Evolutionary conservation across 371 early-diverging fungal genomes (phyloP), one percentile per base, ranked within the genome.

Genomic region (Syncephalastrum contaminatum): DNA sequence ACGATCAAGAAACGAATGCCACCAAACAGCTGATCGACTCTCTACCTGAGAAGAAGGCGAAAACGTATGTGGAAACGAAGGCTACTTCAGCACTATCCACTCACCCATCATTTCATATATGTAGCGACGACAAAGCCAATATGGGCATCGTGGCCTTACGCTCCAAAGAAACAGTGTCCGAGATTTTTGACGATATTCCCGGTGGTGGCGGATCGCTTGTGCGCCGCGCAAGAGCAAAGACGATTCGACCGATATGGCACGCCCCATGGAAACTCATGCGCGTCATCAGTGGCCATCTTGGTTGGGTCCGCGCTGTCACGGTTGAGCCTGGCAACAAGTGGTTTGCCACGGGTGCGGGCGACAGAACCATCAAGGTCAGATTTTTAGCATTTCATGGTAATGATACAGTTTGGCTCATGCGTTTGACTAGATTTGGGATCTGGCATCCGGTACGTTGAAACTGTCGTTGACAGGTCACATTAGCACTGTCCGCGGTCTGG

Each of bases 181-280:
- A 81, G 48, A 64, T 80, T 51, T 77, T 80, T 51, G 56, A 54
- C 27, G 72, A 69, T 40, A 67, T 61, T n/a, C 63, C 67, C 39
- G 68, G 64, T 8, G 81, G 80, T 25, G 69, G 74, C 25, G 81
- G 81, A 2, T 84, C 85, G 6, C 68, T 85, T 48, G 80, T 87
- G 19, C 79, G 84, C 43, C 78, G 88, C 54, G 70, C 84, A 41
- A 72, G 72, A 19, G 81, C 84, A 45, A 80, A 80, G 72, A 74
- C 73, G 0, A 73, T 81, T 53, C 71, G 82, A 67, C 84, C 96
- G 54, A 75, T 86, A 48, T 98, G 97, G 97, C 98, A 98, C 70
- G 93, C 98, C 21, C 98, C 98, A n/a, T 98, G 98, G 97, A 96
- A 95, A 74, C 81, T 98, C 54, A 95, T 95, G 95, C 84, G 93